A percentile compares a stretch with the other conserved stretches of the same genome.
These are phyloP conservation scores for Mucor plumbeus DNA, from an alignment of 371 early-diverging fungal species.

Conservation along the genomic window DNA sequence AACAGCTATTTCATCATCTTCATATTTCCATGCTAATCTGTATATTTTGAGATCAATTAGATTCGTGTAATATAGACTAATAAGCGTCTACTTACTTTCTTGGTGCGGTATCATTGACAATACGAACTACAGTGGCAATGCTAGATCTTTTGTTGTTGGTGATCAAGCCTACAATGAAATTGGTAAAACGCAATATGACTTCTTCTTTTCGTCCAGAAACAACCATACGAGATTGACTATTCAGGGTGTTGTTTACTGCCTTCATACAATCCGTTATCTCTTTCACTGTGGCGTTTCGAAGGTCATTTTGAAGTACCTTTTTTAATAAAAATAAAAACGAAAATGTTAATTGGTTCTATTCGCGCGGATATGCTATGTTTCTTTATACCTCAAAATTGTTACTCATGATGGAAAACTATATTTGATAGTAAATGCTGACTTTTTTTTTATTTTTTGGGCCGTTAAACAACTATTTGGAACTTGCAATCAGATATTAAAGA, in stretches of 20 bases:
- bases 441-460: neutral
- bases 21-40: constrained; percentile 18
- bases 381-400: constrained; percentile 3
- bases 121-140: constrained; percentile 15
- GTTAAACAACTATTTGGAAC: neutral
- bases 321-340: constrained; percentile 29
- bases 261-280: constrained; percentile 22
- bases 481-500: neutral
- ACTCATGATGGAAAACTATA: neutral
- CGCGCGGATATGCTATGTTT: neutral
- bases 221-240: neutral
- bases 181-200: constrained; percentile 7
- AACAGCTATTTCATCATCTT: constrained; percentile 8
- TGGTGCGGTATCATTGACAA: constrained; percentile 15
- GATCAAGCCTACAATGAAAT: neutral
- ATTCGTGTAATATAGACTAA: neutral
- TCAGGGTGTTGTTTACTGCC: constrained; percentile 8
- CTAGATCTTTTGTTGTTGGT: neutral
- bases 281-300: constrained; percentile 18
- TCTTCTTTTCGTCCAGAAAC: constrained; percentile 23
- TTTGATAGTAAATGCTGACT: neutral
- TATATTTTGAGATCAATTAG: neutral
- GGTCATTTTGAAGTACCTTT: constrained; percentile 15
- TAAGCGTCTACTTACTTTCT: constrained; percentile 22
- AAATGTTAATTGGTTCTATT: constrained; percentile 53